These are phyloP conservation scores for Periconia sp. DNA, from an alignment of 2,329 filamentous ascomycete genomes.

Conservation along the genomic window DNA sequence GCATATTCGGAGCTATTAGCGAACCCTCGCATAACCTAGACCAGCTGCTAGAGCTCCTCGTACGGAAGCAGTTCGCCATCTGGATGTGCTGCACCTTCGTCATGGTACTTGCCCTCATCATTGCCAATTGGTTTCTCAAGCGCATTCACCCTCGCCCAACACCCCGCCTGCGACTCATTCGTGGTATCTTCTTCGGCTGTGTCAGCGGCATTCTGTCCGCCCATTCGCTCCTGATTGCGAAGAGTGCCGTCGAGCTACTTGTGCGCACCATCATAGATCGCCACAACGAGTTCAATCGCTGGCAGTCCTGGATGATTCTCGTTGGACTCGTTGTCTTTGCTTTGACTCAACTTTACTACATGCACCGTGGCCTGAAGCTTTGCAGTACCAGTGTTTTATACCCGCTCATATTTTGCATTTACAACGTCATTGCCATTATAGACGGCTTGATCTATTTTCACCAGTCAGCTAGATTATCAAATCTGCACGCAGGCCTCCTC, in stretches of 20 bases:
- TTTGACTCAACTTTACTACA: constrained; percentile 90
- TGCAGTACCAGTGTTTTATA: constrained; percentile 96
- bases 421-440: constrained; percentile 98
- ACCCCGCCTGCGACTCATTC: constrained; percentile 73
- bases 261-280: constrained; percentile 85
- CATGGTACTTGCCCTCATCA: constrained; percentile 72
- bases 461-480: constrained; percentile 80
- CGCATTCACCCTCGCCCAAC: constrained; percentile 53
- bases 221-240: constrained; percentile 90
- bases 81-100: constrained; percentile 87
- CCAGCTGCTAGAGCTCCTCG: constrained; percentile 79
- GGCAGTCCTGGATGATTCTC: constrained; percentile 93
- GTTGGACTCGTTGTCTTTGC: constrained; percentile 81
- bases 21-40: constrained; percentile 88
- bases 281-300: constrained; percentile 91
- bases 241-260: constrained; percentile 93
- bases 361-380: constrained; percentile 91
- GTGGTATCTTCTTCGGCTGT: constrained; percentile 86
- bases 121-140: constrained; percentile 49
- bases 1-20: constrained; percentile 89
- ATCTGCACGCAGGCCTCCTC: constrained; percentile 79
- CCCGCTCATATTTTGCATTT: constrained; percentile 96
- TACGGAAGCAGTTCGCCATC: constrained; percentile 75
- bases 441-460: constrained; percentile 97
- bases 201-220: constrained; percentile 91